phyloP scores from a whole-genome alignment of 2,329 filamentous ascomycete species.

The Chaetomiaceae sp. region DNA sequence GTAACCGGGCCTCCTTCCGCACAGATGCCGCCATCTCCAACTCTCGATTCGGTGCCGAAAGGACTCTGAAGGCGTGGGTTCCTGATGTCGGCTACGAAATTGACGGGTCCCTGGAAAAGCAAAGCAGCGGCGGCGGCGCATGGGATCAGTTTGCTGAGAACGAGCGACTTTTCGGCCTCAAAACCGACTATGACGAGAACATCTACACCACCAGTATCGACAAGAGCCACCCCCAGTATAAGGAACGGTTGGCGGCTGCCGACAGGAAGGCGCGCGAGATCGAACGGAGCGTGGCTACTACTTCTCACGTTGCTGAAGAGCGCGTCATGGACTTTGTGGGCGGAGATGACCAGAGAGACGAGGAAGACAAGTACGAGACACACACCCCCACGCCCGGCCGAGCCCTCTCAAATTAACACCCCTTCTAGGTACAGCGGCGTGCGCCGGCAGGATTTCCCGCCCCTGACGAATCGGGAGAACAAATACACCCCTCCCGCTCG shows the following conservation, averaged over 20 bases:
- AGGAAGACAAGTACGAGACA: conserved; percentile 75
- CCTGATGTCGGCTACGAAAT: conserved; percentile 58
- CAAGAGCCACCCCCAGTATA: conserved; percentile 75
- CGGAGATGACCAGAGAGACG: conserved; percentile 65
- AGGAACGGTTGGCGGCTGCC: conserved; percentile 69
- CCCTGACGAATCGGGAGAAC: conserved; percentile 54
- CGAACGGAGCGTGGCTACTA: conserved; percentile 66
- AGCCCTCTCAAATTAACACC: conserved; percentile 17
- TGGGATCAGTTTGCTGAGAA: conserved; percentile 98
- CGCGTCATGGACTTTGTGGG: conserved; percentile 66
- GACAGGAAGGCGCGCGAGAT: conserved; percentile 87
- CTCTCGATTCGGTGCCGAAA: conserved; percentile 62
- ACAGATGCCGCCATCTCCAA: conserved; percentile 88
- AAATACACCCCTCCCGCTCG: conserved; percentile 90
- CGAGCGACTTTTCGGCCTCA: conserved; percentile 79
- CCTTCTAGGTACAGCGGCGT: conserved; percentile 81
- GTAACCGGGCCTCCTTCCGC: conserved; percentile 64
- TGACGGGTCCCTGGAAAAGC: conserved; percentile 67
- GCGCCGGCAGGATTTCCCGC: conserved; percentile 66
- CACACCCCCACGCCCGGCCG: no score
- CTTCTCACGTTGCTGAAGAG: conserved; percentile 86
- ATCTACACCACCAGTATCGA: conserved; percentile 92
- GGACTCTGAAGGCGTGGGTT: conserved; percentile 77
- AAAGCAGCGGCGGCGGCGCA: conserved; percentile 37
- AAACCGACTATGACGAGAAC: conserved; percentile 88